phyloP scores from a whole-genome alignment of 208 protist genomes.

The Lotmaria passim region DNA sequence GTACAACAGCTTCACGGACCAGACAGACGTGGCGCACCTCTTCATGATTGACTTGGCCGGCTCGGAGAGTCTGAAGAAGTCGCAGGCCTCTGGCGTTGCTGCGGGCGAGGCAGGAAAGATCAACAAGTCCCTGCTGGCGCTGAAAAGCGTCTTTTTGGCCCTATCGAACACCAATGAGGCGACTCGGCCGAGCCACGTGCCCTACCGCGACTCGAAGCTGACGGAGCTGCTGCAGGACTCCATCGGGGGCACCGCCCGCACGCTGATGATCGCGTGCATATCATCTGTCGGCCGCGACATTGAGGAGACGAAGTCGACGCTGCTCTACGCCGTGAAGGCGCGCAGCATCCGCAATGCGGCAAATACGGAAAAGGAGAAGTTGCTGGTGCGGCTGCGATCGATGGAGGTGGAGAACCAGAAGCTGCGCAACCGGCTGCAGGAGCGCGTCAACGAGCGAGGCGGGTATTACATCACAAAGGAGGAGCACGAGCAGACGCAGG shows the following conservation, averaged over 20 bases:
- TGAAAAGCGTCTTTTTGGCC: slow-evolving; percentile 94
- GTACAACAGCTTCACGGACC: slow-evolving; percentile 84
- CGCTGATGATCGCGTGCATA: slow-evolving; percentile 96
- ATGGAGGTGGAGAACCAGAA: slow-evolving; percentile 87
- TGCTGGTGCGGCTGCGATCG: slow-evolving; percentile 80
- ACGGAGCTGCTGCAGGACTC: slow-evolving; percentile 95
- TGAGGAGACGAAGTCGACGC: slow-evolving; percentile 95
- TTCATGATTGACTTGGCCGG: slow-evolving; percentile 97
- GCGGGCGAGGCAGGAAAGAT: slow-evolving; percentile 93
- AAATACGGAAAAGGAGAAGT: slow-evolving; percentile 83
- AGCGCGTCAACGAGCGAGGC: slow-evolving; percentile 83
- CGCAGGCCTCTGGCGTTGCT: slow-evolving; percentile 80
- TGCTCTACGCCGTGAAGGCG: slow-evolving; percentile 96
- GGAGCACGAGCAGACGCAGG: slow-evolving; percentile 75
- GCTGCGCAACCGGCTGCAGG: slow-evolving; percentile 87
- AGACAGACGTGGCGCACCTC: slow-evolving; percentile 92
- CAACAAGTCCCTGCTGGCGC: slow-evolving; percentile 91
- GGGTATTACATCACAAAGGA: slow-evolving; percentile 86
- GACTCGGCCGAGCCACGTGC: slow-evolving; percentile 86
- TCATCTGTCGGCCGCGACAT: slow-evolving; percentile 93
- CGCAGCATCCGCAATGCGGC: slow-evolving; percentile 94
- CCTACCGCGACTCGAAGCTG: slow-evolving; percentile 95
- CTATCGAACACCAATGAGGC: slow-evolving; percentile 87
- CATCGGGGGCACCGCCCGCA: slow-evolving; percentile 92
- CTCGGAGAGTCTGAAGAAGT: slow-evolving; percentile 94